A percentile compares a stretch with the other conserved stretches of the same genome.
Evolutionary conservation across 2,329 filamentous ascomycete genomes (phyloP).

Genomic region (Dothideomycetidae sp.): DNA sequence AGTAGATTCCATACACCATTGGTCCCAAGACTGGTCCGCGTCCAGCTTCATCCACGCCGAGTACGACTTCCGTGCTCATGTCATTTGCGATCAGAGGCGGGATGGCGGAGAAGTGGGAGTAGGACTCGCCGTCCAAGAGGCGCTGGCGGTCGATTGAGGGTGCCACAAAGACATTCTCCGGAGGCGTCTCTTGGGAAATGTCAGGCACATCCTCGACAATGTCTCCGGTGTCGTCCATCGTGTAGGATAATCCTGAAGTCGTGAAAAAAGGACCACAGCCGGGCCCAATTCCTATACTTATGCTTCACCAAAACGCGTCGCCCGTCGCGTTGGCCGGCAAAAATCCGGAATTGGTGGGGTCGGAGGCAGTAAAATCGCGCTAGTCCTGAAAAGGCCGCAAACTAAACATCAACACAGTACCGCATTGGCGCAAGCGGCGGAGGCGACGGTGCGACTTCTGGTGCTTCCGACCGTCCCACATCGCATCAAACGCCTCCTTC

Average conservation of each 20-base stretch:
- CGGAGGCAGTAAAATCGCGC: too few relatives aligned
- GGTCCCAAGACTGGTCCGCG: conserved; percentile 75
- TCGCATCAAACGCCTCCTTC: too few relatives aligned
- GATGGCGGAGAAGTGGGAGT: conserved; percentile 34
- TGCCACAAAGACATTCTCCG: conserved; percentile 30
- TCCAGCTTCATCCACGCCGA: conserved; percentile 89
- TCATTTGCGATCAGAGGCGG: conserved; percentile 27
- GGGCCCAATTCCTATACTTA: too few relatives aligned
- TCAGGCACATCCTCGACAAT: conserved; percentile 19
- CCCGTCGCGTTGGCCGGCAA: neutral
- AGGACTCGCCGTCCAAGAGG: conserved; percentile 31
- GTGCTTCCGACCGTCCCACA: too few relatives aligned
- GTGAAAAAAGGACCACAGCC: too few relatives aligned
- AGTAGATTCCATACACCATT: conserved; percentile 59
- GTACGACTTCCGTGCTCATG: conserved; percentile 48
- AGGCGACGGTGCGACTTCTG: too few relatives aligned
- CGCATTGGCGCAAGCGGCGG: too few relatives aligned
- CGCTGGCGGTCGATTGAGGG: conserved; percentile 30
- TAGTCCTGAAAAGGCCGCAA: neutral
- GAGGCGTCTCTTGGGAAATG: conserved; percentile 22
- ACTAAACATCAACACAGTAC: neutral
- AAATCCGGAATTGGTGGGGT: neutral
- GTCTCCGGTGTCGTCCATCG: conserved; percentile 20
- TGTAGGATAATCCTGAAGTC: too few relatives aligned
- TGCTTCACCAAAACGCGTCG: too few relatives aligned